Evolutionary conservation across 306 rosid species (phyloP).

Genomic region (Medicago lupulina): DNA sequence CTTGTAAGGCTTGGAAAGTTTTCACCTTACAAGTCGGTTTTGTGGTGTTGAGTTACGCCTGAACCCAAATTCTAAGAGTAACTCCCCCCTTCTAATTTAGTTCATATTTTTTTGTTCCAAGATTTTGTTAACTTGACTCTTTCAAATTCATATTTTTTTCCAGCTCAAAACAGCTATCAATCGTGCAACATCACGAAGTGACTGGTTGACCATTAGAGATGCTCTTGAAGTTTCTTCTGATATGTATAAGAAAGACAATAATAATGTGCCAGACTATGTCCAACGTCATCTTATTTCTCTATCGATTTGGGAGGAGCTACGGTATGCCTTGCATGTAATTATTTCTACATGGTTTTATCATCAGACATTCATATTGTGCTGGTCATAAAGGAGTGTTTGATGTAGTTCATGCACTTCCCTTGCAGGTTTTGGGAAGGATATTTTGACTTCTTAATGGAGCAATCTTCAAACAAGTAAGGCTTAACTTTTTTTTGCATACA

Average conservation of each 20-base stretch:
- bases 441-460: slow-evolving; percentile 92
- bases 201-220: slow-evolving; percentile 81
- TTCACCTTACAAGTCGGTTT: neutral
- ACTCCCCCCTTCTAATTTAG: slow-evolving; percentile 6
- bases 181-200: slow-evolving; percentile 92
- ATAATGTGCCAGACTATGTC: slow-evolving; percentile 81
- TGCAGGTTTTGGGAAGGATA: slow-evolving; percentile 99
- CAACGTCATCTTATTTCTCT: slow-evolving; percentile 95
- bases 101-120: neutral
- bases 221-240: slow-evolving; percentile 99
- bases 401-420: slow-evolving; percentile 34
- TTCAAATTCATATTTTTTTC: slow-evolving; percentile 38
- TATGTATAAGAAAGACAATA: slow-evolving; percentile 87
- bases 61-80: slow-evolving; percentile 2
- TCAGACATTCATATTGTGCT: neutral
- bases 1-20: slow-evolving; percentile 1
- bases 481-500: slow-evolving; percentile 3
- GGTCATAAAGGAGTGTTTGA: slow-evolving; percentile 28
- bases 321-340: slow-evolving; percentile 56
- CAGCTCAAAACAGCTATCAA: slow-evolving; percentile 96
- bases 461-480: slow-evolving; percentile 81
- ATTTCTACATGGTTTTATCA: slow-evolving; percentile 32
- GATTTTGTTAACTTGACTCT: slow-evolving; percentile 14
- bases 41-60: slow-evolving; percentile 2
- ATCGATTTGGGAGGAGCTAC: slow-evolving; percentile 95